Conservation (phyloP, 1,139 yeast genomes). For the Candida sanyaensis region DNA sequence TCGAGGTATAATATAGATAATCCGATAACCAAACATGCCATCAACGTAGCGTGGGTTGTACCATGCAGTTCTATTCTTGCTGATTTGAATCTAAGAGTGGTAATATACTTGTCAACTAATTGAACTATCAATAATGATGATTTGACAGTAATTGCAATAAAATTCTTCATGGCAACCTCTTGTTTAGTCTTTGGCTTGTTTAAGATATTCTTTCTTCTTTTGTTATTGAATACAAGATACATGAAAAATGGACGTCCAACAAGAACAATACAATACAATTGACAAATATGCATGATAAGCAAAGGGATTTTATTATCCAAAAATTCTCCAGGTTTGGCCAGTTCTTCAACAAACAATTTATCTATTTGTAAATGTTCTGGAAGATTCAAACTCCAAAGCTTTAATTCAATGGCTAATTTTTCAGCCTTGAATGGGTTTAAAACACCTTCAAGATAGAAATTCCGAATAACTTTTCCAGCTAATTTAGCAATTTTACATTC, state of each 20-base stretch:
- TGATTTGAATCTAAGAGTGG: conserved; percentile 9
- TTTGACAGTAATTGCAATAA: conserved; percentile 17
- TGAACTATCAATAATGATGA: conserved; percentile 18
- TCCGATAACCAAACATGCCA: conserved; percentile 16
- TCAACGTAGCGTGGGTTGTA: conserved; percentile 13
- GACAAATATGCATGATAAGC: conserved; percentile 37
- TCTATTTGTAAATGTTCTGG: conserved; percentile 27
- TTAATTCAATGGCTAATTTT: conserved; percentile 35
- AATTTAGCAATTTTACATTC: conserved; percentile 16
- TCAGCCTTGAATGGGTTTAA: conserved; percentile 35
- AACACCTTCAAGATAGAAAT: conserved; percentile 24
- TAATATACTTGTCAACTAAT: conserved; percentile 15
- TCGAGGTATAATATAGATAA: conserved; percentile 15
- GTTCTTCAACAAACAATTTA: conserved; percentile 19
- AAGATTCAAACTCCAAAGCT: conserved; percentile 33
- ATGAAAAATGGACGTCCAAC: conserved; percentile 48
- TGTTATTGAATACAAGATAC: conserved; percentile 15
- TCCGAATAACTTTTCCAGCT: conserved; percentile 32
- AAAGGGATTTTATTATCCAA: conserved; percentile 20
- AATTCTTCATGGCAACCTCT: conserved; percentile 15
- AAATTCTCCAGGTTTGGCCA: conserved; percentile 3
- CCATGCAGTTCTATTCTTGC: conserved; percentile 17
- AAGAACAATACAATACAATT: conserved; percentile 39
- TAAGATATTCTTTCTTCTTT: conserved; percentile 2
- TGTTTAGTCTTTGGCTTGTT: conserved; percentile 12